Conservation (phyloP, 148 eudicot species). For the Pharnaceum exiguum region DNA sequence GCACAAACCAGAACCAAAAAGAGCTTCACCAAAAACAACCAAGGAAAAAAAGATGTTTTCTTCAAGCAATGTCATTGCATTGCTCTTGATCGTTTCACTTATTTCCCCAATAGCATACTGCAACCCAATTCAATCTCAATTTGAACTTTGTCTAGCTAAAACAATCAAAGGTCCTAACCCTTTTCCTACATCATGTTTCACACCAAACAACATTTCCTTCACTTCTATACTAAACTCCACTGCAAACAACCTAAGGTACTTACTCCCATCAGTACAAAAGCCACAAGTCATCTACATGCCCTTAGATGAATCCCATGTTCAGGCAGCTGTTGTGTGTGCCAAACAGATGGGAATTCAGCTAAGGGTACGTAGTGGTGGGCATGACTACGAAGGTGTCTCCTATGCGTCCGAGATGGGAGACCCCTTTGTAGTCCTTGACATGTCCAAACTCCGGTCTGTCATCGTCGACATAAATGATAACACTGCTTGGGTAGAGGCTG, state of each 20-base stretch:
- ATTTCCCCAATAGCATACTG: conserved; percentile 1
- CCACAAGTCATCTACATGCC: conserved; percentile 30
- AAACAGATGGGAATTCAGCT: conserved; percentile 25
- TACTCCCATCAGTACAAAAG: conserved; percentile 20
- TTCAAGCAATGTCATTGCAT: conserved; percentile 6
- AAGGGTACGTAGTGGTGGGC: conserved; percentile 43
- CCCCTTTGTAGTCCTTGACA: conserved; percentile 40
- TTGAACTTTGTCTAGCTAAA: conserved; percentile 22
- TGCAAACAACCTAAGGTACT: conserved; percentile 24
- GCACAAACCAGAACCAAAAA: not conserved
- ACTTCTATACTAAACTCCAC: conserved; percentile 20
- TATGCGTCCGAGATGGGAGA: conserved; percentile 22
- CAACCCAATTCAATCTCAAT: conserved; percentile 12
- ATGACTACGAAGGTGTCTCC: conserved; percentile 46
- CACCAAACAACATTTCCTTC: conserved; percentile 21
- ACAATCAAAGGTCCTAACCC: conserved; percentile 11
- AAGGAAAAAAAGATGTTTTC: not conserved
- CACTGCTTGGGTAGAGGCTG: conserved; percentile 42
- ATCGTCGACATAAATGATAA: conserved; percentile 23
- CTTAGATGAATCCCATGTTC: conserved; percentile 31
- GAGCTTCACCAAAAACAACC: too few relatives aligned
- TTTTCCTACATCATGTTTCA: conserved; percentile 22
- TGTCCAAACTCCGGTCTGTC: conserved; percentile 25
- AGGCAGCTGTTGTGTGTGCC: conserved; percentile 28
- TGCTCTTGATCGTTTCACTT: conserved; percentile 9